phyloP scores from a whole-genome alignment of 208 protist genomes.

The Crithidia expoeki region DNA sequence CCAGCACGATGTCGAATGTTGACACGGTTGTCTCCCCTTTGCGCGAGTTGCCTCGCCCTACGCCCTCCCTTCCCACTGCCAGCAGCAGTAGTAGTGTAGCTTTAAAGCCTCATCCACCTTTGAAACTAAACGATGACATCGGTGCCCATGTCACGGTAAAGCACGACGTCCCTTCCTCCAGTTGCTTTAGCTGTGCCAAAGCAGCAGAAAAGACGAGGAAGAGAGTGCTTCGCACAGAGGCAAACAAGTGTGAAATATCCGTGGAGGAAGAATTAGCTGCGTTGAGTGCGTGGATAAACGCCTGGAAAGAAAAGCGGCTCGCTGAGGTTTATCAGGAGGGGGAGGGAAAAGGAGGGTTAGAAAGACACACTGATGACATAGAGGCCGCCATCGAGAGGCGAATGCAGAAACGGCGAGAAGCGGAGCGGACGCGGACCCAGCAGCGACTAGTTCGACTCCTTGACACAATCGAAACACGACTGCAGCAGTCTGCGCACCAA shows the following conservation, averaged over 20 bases:
- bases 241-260: neutral
- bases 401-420: conserved; percentile 31
- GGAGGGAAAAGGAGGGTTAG: too few species aligned
- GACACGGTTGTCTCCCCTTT: neutral
- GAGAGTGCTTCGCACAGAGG: neutral
- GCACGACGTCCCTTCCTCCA: neutral
- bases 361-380: too few species aligned
- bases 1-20: neutral
- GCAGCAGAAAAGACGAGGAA: neutral
- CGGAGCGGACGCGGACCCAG: conserved; percentile 59
- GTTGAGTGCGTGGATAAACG: conserved; percentile 16
- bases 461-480: conserved; percentile 33
- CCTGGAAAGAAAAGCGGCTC: conserved; percentile 43
- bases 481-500: conserved; percentile 10
- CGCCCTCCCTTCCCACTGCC: neutral
- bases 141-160: neutral
- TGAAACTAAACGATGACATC: neutral
- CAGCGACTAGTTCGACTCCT: conserved; percentile 54
- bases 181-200: neutral
- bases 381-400: conserved; percentile 46
- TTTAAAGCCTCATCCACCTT: neutral
- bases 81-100: neutral
- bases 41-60: neutral
- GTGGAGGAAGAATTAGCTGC: conserved; percentile 26
- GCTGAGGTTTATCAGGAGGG: conserved; percentile 23